Evolutionary conservation across 495 filamentous ascomycete genomes (phyloP), one percentile per base, ranked within the genome.

Genomic region (Mycothermus thermophilus): DNA sequence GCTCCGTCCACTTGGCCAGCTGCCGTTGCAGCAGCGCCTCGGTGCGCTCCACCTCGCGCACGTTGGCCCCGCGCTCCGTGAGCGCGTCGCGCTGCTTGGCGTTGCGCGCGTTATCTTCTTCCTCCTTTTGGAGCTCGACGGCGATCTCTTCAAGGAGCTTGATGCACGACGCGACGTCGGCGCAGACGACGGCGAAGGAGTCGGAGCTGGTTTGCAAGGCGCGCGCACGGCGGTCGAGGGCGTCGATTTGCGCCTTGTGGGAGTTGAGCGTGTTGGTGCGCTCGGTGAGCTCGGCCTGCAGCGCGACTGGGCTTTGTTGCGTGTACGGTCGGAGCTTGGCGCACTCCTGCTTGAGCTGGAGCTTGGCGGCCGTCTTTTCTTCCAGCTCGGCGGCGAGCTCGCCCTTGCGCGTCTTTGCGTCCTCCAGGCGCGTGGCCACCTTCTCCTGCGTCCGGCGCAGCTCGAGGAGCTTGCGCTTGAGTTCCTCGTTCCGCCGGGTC

Each of bases 201-300:
- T 95, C 87, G 5, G 77, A 76, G 13, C 80, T 86, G 3, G 86
- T 94, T 50, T 95, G 86, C n/a, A 97, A 64, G 4, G 86, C 90
- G 26, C 92, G 70, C 8, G 79, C 74, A 22, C 86, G 72, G 35
- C 81, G 76, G 51, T 96, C 92, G 34, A 95, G 73, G 2, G 72
- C 63, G 51, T 97, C 90, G 37, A 92, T 90, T 22, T 80, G 76
- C 8, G 72, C 64, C 43, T 87, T 88, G 43, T 96, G 86, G 13
- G 63, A 61, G 38, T 66, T 63, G 12, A 96, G 63, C 19, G 71
- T 80, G 52, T 80, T 78, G 33, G 72, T 82, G 26, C 96, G 64
- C 32, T 94, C 84, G 5, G 77, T 72, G 25, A 97, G 59, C n/a
- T 76, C 74, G 12, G 78, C 66, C 51, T 94, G 84, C 5, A 97